A percentile compares a stretch with the other conserved stretches of the same genome.
Conservation (phyloP, 2,329 filamentous ascomycete genomes). For the Fusarium odoratissimum region DNA sequence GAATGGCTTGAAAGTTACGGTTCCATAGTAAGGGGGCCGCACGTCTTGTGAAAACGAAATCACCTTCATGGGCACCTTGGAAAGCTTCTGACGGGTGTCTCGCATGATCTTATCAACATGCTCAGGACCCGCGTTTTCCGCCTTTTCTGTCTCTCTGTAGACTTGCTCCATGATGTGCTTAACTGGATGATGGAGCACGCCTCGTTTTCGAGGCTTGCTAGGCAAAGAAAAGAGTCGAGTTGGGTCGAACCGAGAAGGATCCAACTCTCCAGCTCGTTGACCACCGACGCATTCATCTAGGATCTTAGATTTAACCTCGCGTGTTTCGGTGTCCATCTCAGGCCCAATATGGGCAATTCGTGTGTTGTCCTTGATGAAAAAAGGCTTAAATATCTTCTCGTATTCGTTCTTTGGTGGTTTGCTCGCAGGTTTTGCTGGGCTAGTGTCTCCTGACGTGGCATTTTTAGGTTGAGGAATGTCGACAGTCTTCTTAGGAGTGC, state of each 20-base stretch:
- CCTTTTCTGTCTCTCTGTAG: constrained; percentile 58
- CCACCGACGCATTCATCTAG: constrained; percentile 65
- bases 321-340: constrained; percentile 67
- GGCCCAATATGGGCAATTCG: constrained; percentile 72
- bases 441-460: constrained; percentile 46
- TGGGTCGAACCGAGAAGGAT: constrained; percentile 57
- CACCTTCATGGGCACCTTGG: constrained; percentile 70
- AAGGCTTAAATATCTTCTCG: constrained; percentile 80
- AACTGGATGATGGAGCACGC: constrained; percentile 64
- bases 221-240: constrained; percentile 60
- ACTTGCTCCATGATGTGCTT: constrained; percentile 70
- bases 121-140: constrained; percentile 52
- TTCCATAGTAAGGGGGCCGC: constrained; percentile 78
- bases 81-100: constrained; percentile 56
- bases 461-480: constrained; percentile 47
- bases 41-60: constrained; percentile 73
- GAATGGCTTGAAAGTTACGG: constrained; percentile 70
- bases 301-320: constrained; percentile 60
- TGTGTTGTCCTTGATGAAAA: constrained; percentile 80
- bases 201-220: constrained; percentile 54
- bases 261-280: constrained; percentile 57
- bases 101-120: constrained; percentile 49
- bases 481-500: constrained; percentile 56
- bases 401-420: constrained; percentile 63
- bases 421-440: constrained; percentile 22